Percentiles rank a stretch among this genome's conserved stretches.
These are phyloP conservation scores for Arbutus unedo DNA, from an alignment of 148 eudicot species.

Conservation along the genomic window DNA sequence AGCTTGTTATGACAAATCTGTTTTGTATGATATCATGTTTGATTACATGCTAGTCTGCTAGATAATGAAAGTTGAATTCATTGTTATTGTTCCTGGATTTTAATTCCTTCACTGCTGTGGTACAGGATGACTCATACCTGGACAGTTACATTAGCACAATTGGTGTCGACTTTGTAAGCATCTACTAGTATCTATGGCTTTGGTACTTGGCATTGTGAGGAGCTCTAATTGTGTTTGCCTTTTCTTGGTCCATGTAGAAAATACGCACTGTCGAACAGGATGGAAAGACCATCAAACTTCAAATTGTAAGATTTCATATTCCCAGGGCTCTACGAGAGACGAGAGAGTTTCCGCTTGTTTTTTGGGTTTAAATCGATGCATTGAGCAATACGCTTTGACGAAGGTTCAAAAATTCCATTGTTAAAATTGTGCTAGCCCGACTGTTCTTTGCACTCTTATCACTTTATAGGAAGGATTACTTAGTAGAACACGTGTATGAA, in stretches of 20 bases:
- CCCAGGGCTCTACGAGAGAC: not conserved
- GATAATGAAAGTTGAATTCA: not conserved
- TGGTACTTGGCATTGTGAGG: not conserved
- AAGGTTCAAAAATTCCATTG: not conserved
- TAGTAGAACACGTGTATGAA: not conserved
- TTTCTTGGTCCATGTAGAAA: conserved; percentile 29
- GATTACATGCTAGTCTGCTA: not conserved
- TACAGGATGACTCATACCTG: conserved; percentile 55
- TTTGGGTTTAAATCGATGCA: not conserved
- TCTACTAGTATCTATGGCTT: not conserved
- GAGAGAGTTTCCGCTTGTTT: not conserved
- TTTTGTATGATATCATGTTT: not conserved
- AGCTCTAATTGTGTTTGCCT: not conserved
- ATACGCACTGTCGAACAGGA: conserved; percentile 58
- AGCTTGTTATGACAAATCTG: not conserved
- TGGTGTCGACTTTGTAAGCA: conserved; percentile 57
- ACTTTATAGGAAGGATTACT: not conserved
- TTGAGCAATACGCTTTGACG: not conserved
- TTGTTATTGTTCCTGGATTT: conserved; percentile 3
- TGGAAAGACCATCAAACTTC: conserved; percentile 52
- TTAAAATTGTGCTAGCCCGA: not conserved
- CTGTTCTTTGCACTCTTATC: not conserved
- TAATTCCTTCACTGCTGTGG: not conserved
- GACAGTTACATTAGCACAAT: conserved; percentile 58
- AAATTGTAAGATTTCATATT: conserved; percentile 36